Evolutionary conservation across 768 basidiomycete genomes (phyloP).

Genomic region (Roridomyces roridus): DNA sequence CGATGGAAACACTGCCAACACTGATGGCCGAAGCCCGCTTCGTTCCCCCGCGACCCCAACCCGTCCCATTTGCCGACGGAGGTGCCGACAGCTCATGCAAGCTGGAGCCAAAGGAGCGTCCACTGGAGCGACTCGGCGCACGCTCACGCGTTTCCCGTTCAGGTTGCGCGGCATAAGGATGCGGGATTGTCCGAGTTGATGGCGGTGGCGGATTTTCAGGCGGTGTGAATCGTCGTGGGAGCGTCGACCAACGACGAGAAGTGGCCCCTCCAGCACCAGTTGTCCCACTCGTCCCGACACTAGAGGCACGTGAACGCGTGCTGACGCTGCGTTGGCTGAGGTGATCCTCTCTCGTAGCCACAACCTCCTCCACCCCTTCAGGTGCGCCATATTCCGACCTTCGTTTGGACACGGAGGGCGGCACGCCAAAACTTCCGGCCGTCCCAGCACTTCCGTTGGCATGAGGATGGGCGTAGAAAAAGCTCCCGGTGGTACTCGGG

Average conservation of each 20-base stretch:
- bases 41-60: background rate
- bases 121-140: conserved; percentile 15
- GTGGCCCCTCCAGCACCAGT: background rate
- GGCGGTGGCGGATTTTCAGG: conserved; percentile 12
- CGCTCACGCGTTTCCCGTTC: conserved; percentile 1
- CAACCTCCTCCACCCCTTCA: background rate
- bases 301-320: conserved; percentile 17
- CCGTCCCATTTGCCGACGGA: background rate
- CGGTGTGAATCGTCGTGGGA: conserved; percentile 19
- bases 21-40: conserved; percentile 13
- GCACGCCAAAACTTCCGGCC: conserved; percentile 23
- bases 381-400: background rate
- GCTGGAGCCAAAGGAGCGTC: conserved; percentile 1
- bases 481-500: conserved; percentile 19
- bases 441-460: conserved; percentile 26
- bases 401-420: background rate
- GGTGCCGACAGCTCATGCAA: background rate
- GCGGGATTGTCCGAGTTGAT: conserved; percentile 11
- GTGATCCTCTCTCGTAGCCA: background rate
- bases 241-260: conserved; percentile 20
- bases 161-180: conserved; percentile 22
- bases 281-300: conserved; percentile 1
- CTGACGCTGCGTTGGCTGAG: conserved; percentile 14
- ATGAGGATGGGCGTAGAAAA: conserved; percentile 27
- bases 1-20: background rate